Base-by-base conservation (phyloP, 192 early-diverging fungal genomes). In the Podochytrium sp. region DNA sequence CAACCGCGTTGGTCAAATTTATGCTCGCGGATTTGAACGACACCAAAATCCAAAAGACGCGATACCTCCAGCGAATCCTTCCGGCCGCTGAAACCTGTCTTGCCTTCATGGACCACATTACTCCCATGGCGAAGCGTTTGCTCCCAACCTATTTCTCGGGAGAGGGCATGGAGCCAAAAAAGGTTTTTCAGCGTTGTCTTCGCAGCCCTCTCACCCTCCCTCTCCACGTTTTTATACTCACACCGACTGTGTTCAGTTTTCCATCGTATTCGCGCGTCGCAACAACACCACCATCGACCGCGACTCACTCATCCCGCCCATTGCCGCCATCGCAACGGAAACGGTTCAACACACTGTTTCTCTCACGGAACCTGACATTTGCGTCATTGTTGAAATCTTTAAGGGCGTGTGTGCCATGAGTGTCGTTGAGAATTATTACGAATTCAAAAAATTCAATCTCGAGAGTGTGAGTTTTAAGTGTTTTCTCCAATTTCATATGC, bases 341-440 rank as follows among this genome's bases (percentile, higher is more conserved):
- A 39, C 60, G 2, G 32, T 57, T 29, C 52, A 27, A 37, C 81
- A 86, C 51, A 65, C 56, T 2, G 84, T 85, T 0, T 69, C 83
- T 59, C 57, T 81, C 37, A 80, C 63, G 49, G 50, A 71, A 2
- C 79, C 84, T 1, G 76, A 81, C 30, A 18, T 79, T 41, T 64
- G 52, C 23, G 63, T 86, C 32, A 60, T 86, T 18, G 56, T 86
- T 20, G 84, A 86, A 43, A 63, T 83, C 7, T 77, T 83, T 37
- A 83, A 81, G 67, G 75, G 75, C 52, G 59, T 83, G 10, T 86
- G 84, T 39, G 78, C 73, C 20, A 80, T 86, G 40, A 56, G 68
- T 60, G 80, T 86, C 30, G 79, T 83, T 1, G 32, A 55, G 34
- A 76, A 78, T 47, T 86, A 79, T 66, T 73, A 60, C 30, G 51